Conservation (phyloP, 257 asterid species). For the Solanum lignicaule region DNA sequence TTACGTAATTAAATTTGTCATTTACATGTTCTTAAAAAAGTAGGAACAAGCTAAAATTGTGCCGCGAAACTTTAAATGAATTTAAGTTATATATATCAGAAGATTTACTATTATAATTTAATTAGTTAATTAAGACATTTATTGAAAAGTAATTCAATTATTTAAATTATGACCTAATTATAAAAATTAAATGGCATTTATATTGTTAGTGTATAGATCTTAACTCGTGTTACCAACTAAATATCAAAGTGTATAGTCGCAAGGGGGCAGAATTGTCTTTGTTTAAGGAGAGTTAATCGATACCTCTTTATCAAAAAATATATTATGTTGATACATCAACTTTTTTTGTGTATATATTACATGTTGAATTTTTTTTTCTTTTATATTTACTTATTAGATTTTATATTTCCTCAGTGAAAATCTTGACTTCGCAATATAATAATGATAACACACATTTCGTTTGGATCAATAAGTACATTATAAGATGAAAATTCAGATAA, state of each 20-base stretch:
- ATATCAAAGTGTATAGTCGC: background rate
- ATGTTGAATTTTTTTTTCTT: background rate
- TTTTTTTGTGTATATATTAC: background rate
- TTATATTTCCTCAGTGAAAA: fast-evolving
- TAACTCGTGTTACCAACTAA: background rate
- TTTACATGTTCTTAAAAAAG: background rate
- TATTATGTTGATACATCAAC: too few relatives aligned
- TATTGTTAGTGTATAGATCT: background rate
- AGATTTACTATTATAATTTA: background rate
- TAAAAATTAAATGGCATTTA: background rate
- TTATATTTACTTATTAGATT: background rate
- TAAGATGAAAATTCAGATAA: background rate
- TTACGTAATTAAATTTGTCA: background rate
- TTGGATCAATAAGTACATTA: background rate
- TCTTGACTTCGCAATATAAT: background rate
- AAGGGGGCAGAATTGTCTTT: background rate
- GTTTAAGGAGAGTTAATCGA: background rate
- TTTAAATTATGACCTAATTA: background rate
- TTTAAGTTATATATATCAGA: too few relatives aligned
- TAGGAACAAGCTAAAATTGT: background rate
- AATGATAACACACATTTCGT: background rate
- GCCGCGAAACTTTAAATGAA: background rate
- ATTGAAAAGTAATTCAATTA: background rate
- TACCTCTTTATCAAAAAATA: background rate
- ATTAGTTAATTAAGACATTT: background rate